Conservation (phyloP, 169 alveolate species). For the Eimeria acervulina region DNA sequence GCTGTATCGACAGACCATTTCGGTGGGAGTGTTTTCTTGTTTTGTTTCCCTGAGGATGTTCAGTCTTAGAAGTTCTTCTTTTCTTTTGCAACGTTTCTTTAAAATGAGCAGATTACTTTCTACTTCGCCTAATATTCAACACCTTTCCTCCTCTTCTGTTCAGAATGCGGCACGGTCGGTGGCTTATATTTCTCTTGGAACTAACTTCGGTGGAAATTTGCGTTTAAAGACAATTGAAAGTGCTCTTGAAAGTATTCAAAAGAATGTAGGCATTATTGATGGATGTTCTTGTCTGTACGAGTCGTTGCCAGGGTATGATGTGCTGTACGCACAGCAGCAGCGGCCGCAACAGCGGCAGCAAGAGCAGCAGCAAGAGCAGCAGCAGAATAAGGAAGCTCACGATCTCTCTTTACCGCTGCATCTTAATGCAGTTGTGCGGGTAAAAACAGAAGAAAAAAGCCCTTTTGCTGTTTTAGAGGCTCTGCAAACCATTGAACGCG, state of each 20-base stretch:
- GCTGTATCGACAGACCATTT: too few relatives aligned
- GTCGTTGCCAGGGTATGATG: conserved; percentile 53
- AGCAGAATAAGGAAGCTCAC: background rate
- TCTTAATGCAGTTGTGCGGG: conserved; percentile 71
- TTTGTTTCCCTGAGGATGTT: background rate
- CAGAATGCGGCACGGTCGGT: background rate
- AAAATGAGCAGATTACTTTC: background rate
- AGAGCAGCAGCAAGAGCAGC: too few relatives aligned
- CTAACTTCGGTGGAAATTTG: conserved; percentile 43
- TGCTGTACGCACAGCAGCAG: too few relatives aligned
- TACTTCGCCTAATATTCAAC: background rate
- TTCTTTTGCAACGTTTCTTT: background rate
- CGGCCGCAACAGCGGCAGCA: too few relatives aligned
- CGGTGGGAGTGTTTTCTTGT: background rate
- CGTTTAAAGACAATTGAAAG: conserved; percentile 66
- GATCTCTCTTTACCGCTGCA: conserved; percentile 40
- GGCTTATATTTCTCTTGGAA: conserved; percentile 80
- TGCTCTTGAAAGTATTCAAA: conserved; percentile 49
- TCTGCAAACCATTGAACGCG: conserved; percentile 69
- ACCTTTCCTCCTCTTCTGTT: too few relatives aligned
- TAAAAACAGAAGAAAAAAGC: background rate
- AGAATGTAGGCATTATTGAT: conserved; percentile 27
- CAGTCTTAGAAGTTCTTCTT: background rate
- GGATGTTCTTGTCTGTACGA: conserved; percentile 76
- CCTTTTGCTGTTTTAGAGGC: conserved; percentile 23